These are phyloP conservation scores for Phytophthora brassicae DNA, from an alignment of 352 stramenopile genomes.

Conservation along the genomic window DNA sequence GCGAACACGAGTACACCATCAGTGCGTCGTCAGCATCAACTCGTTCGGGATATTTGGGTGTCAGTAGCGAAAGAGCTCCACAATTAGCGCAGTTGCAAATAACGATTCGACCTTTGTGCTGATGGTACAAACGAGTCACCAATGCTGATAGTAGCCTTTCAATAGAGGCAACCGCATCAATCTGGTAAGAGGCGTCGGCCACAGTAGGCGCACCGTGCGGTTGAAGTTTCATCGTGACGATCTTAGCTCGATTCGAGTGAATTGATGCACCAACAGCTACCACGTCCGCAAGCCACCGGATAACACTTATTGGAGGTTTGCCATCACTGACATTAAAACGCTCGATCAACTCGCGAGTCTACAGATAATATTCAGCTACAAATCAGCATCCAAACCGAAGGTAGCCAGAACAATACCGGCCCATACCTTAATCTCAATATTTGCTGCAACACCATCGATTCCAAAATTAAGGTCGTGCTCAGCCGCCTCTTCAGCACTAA, in stretches of 20 bases:
- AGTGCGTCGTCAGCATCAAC: constrained; percentile 29
- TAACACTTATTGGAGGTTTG: constrained; percentile 42
- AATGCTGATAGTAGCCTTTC: constrained; percentile 44
- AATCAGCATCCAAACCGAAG: background rate
- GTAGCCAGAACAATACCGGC: background rate
- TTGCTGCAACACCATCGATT: constrained; percentile 64
- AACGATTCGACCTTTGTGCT: constrained; percentile 36
- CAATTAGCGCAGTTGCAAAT: constrained; percentile 65
- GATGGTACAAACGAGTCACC: constrained; percentile 50
- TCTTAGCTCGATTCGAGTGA: constrained; percentile 52
- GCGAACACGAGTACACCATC: constrained; percentile 59
- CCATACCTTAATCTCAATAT: constrained; percentile 62
- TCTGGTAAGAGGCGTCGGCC: constrained; percentile 58
- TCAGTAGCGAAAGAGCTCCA: constrained; percentile 55
- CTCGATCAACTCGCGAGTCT: constrained; percentile 61
- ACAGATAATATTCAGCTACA: background rate
- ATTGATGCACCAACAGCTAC: constrained; percentile 58
- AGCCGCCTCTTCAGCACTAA: constrained; percentile 63
- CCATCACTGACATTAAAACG: constrained; percentile 36
- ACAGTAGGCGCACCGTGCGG: constrained; percentile 24
- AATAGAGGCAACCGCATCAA: constrained; percentile 40
- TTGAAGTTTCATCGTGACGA: constrained; percentile 54
- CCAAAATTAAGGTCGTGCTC: constrained; percentile 61
- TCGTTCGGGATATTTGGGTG: constrained; percentile 40
- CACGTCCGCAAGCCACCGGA: constrained; percentile 49